Evolutionary conservation across 2,329 filamentous ascomycete species (phyloP).

Genomic region (Fusarium virguliforme): DNA sequence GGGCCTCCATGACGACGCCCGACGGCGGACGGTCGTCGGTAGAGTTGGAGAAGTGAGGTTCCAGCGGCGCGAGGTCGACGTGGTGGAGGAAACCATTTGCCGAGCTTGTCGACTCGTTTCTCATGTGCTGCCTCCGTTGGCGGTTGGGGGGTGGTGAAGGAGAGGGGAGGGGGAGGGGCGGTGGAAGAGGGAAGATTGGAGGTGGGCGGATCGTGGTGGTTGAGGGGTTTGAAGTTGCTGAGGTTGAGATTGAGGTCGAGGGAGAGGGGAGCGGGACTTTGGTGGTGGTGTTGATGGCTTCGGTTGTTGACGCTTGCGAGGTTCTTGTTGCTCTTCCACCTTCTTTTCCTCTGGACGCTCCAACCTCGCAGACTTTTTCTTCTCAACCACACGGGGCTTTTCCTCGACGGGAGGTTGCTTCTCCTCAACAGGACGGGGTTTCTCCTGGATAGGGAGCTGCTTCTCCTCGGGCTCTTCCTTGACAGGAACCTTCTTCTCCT

Average conservation of each 20-base stretch:
- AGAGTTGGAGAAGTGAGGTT: conserved; percentile 49
- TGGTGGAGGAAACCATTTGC: conserved; percentile 42
- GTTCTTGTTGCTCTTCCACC: conserved; percentile 7
- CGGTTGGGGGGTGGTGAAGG: conserved; percentile 34
- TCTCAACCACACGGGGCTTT: conserved; percentile 30
- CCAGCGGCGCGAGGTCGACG: conserved; percentile 42
- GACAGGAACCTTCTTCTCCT: no score
- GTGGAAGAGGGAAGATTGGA: conserved; percentile 45
- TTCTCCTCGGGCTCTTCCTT: no score
- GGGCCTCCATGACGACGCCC: conserved; percentile 61
- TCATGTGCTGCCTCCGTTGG: conserved; percentile 28
- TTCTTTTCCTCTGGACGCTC: conserved; percentile 1
- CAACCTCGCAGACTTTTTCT: not conserved
- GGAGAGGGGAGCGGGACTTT: conserved; percentile 14
- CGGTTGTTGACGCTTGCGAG: conserved; percentile 18
- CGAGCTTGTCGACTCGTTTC: conserved; percentile 38
- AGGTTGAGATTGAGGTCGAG: conserved; percentile 17
- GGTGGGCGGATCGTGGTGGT: conserved; percentile 33
- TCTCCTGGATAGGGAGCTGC: not conserved
- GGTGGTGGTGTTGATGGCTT: conserved; percentile 20
- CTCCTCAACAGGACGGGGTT: conserved; percentile 20
- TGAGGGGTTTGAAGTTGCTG: conserved; percentile 20
- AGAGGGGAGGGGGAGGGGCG: conserved; percentile 32
- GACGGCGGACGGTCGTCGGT: conserved; percentile 54
- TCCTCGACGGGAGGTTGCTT: not conserved